These are phyloP conservation scores for Cyclanthera cordifolia DNA, from an alignment of 306 rosid species.

Conservation along the genomic window DNA sequence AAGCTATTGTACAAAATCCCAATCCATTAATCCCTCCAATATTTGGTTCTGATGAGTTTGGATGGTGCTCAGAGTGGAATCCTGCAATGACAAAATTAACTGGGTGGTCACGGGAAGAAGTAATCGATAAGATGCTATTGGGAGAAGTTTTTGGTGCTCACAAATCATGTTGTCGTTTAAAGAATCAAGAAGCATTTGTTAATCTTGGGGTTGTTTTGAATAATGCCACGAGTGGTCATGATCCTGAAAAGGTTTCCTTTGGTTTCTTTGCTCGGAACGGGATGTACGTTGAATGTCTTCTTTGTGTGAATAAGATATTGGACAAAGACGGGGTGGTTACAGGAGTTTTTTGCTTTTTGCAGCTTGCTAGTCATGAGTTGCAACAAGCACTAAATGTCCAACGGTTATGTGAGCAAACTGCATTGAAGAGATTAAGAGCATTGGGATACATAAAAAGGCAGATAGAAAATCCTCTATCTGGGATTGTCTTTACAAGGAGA, in stretches of 20 bases:
- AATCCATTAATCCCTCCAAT: conserved; percentile 90
- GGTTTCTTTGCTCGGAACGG: conserved; percentile 59
- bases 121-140: conserved; percentile 79
- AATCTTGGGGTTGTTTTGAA: conserved; percentile 70
- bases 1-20: conserved; percentile 84
- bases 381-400: conserved; percentile 79
- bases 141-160: conserved; percentile 82
- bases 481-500: conserved; percentile 50
- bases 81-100: conserved; percentile 75
- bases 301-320: conserved; percentile 69
- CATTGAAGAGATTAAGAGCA: conserved; percentile 65
- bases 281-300: conserved; percentile 66
- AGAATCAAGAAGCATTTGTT: conserved; percentile 79
- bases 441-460: conserved; percentile 69
- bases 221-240: conserved; percentile 64
- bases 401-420: conserved; percentile 69
- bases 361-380: conserved; percentile 81
- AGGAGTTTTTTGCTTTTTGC: conserved; percentile 91
- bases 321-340: conserved; percentile 61
- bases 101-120: conserved; percentile 85
- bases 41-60: conserved; percentile 85
- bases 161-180: conserved; percentile 61
- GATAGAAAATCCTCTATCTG: conserved; percentile 53
- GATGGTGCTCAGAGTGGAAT: conserved; percentile 99
- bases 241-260: conserved; percentile 53